Evolutionary conservation across 345 rosid genomes (phyloP).

Genomic region (Fremontodendron californicum): DNA sequence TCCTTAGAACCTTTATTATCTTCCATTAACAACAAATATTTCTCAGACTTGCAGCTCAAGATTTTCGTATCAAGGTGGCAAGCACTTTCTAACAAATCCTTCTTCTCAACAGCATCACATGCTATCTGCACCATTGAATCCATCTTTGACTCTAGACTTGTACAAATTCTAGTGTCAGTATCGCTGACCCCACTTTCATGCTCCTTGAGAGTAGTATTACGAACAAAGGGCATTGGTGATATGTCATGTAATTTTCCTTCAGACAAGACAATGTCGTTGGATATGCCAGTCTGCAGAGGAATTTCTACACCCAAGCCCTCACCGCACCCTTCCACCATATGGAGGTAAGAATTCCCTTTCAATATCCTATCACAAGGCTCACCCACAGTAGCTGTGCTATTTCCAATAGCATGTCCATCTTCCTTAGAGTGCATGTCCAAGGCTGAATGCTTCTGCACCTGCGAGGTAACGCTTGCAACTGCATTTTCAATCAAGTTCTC

Average conservation of each 20-base stretch:
- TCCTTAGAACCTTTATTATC: conserved; percentile 23
- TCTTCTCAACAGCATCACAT: conserved; percentile 17
- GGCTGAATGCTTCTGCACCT: conserved; percentile 22
- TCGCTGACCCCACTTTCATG: conserved; percentile 26
- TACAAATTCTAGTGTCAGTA: conserved; percentile 12
- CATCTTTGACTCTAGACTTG: conserved; percentile 17
- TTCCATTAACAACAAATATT: conserved; percentile 23
- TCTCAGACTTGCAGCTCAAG: conserved; percentile 21
- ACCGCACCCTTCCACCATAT: conserved; percentile 32
- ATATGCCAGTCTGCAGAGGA: conserved; percentile 20
- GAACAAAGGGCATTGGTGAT: conserved; percentile 19
- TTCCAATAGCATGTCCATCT: conserved; percentile 23
- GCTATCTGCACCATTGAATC: conserved; percentile 20
- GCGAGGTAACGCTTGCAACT: conserved; percentile 14
- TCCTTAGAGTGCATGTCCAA: conserved; percentile 23
- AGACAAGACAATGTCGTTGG: conserved; percentile 20
- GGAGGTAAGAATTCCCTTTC: conserved; percentile 29
- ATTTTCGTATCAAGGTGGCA: conserved; percentile 20
- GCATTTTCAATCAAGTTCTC: conserved; percentile 26
- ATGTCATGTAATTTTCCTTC: conserved; percentile 5
- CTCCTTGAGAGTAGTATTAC: conserved; percentile 13
- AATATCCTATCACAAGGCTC: conserved; percentile 26
- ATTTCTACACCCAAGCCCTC: conserved; percentile 17
- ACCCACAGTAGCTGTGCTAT: conserved; percentile 17
- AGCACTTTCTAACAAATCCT: conserved; percentile 19